A percentile compares a stretch with the other conserved stretches of the same genome.
These are phyloP conservation scores for Volvox africanus DNA, from an alignment of 139 green algal genomes.

Conservation along the genomic window DNA sequence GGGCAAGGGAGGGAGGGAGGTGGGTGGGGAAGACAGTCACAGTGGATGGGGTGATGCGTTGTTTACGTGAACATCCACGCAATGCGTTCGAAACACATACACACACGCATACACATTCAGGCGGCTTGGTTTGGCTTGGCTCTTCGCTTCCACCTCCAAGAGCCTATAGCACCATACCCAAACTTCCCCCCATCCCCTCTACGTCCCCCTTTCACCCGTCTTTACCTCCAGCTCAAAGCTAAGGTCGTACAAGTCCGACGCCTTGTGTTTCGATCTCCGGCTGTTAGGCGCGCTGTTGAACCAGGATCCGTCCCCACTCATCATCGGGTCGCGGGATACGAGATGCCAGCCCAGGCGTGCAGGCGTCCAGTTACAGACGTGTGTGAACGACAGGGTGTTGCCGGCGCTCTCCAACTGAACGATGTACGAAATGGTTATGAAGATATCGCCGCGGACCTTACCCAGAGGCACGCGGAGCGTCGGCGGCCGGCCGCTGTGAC, in stretches of 20 bases:
- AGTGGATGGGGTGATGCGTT: no score
- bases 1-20: no score
- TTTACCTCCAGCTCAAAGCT: constrained; percentile 41
- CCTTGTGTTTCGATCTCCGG: neutral
- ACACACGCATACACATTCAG: neutral
- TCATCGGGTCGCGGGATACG: neutral
- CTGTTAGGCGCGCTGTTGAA: neutral
- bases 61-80: no score
- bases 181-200: neutral
- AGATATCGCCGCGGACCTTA: constrained; percentile 29
- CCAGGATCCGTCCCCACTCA: constrained; percentile 2
- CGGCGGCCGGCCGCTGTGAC: neutral
- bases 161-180: neutral
- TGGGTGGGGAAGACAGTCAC: no score
- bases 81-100: no score
- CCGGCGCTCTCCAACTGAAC: constrained; percentile 25
- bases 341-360: neutral
- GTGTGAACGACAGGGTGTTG: constrained; percentile 19
- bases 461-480: constrained; percentile 38
- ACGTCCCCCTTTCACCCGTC: neutral
- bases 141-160: neutral
- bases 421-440: constrained; percentile 35
- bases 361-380: constrained; percentile 37
- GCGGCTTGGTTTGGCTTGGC: no score
- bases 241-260: constrained; percentile 36